phyloP scores from a whole-genome alignment of 1,284 basidiomycete genomes.

The Mycena citricolor region DNA sequence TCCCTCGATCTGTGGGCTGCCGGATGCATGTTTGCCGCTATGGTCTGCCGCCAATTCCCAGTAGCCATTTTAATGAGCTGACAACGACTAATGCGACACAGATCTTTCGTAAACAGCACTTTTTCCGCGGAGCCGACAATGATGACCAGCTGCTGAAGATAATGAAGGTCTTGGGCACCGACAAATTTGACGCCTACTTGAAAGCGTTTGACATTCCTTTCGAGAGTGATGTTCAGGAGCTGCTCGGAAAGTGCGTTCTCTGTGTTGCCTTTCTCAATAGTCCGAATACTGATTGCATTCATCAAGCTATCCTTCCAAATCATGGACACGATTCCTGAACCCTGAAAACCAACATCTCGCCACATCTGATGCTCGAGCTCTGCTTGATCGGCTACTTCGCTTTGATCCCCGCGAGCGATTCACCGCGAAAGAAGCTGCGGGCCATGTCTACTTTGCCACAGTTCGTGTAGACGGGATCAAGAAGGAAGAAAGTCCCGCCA shows the following conservation, averaged over 20 bases:
- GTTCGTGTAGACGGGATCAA: slow-evolving; percentile 23
- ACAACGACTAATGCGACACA: slow-evolving; percentile 12
- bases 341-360: slow-evolving; percentile 75
- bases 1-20: slow-evolving; percentile 86
- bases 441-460: slow-evolving; percentile 66
- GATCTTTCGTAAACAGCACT: slow-evolving; percentile 81
- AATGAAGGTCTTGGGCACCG: slow-evolving; percentile 81
- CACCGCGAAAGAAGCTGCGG: slow-evolving; percentile 78
- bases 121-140: slow-evolving; percentile 90
- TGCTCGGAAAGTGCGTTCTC: slow-evolving; percentile 54
- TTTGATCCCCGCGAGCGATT: slow-evolving; percentile 86
- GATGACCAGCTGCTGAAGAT: slow-evolving; percentile 91
- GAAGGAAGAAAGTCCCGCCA: slow-evolving; percentile 11
- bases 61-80: not conserved
- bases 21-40: slow-evolving; percentile 86
- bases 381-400: slow-evolving; percentile 80
- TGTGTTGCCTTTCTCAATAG: not conserved
- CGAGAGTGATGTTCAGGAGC: slow-evolving; percentile 65
- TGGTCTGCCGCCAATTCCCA: slow-evolving; percentile 49
- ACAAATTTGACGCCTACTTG: slow-evolving; percentile 75
- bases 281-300: not conserved
- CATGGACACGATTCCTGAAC: slow-evolving; percentile 73
- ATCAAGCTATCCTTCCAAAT: slow-evolving; percentile 66
- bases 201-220: slow-evolving; percentile 77
- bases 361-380: slow-evolving; percentile 74